Conservation (phyloP, 208 protist genomes). For the Acanthamoeba quina region DNA sequence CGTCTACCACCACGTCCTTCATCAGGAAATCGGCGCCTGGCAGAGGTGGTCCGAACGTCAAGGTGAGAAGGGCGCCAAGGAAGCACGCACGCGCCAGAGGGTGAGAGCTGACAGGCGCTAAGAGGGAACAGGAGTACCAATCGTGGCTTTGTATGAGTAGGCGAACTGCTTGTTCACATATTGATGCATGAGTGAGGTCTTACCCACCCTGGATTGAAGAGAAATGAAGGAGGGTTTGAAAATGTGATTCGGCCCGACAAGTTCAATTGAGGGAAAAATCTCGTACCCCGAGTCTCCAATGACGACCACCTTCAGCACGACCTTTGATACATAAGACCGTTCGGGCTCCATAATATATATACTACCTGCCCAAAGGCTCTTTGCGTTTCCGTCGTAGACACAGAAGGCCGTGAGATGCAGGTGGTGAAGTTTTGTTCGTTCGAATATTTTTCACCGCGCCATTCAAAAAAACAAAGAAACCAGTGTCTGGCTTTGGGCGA, state of each 20-base stretch:
- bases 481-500: too few relatives aligned
- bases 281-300: neutral
- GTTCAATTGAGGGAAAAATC: neutral
- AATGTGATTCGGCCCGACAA: too few relatives aligned
- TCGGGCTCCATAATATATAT: too few relatives aligned
- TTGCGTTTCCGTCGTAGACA: too few relatives aligned
- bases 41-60: too few relatives aligned
- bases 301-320: neutral
- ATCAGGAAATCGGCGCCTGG: slow-evolving; percentile 52
- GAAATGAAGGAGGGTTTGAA: neutral
- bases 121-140: neutral
- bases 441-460: too few relatives aligned
- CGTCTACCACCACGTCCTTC: slow-evolving; percentile 47
- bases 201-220: neutral
- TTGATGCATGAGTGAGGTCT: slow-evolving; percentile 1
- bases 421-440: too few relatives aligned
- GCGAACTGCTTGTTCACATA: slow-evolving; percentile 42
- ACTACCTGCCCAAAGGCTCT: too few relatives aligned
- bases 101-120: too few relatives aligned
- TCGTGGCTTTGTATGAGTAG: slow-evolving; percentile 22
- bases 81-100: neutral
- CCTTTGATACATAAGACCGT: neutral
- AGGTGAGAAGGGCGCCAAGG: neutral
- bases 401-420: too few relatives aligned
- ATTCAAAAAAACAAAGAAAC: too few relatives aligned